Evolutionary conservation across 2,329 filamentous ascomycete genomes (phyloP), one percentile per base, ranked within the genome.

Genomic region (Sporothrix sp.): DNA sequence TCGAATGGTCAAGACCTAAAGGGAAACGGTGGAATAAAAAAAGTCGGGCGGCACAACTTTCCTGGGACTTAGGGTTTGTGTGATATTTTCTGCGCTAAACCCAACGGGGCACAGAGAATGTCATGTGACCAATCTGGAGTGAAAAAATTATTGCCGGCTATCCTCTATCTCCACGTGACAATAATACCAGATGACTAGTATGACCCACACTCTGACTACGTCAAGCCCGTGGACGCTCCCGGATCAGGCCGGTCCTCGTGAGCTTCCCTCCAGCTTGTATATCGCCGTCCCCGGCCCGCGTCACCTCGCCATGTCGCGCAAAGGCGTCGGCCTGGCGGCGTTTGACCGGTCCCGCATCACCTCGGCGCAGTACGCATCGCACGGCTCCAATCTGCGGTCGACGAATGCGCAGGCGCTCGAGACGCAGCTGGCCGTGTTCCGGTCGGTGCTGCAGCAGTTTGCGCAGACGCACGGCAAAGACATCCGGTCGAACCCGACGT

Each of bases 401-500:
- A 82, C 81, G 59, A 91, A 97, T 68, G 81, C 88, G 43, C 79
- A 83, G 58, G 91, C 90, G 16, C 82, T 98, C 59, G 84, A 88
- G 61, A 95, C 89, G 33, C 93, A 98, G 65, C 84, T 98, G 55
- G 84, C 89, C 58, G 90, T 97, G 62, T 98, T 98, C 75, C 89
- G 95, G 63, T 93, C 88, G 16, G 78, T 96, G 10, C 81, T 98
- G 6, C 89, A 96, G 70, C 89, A 94, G 67, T 98, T 98, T 68
- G 88, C 90, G 39, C 78, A 91, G 62, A 95, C 91, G 45, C 93
- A 98, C 74, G 87, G 85, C 59, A 89, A 90, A 63, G 93, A 95
- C 61, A 98, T 98, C 54, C 90, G 91, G 56, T 95, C 89, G 2
- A 90, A 97, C 65, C 93, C 93, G 6, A 84, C 81, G 8, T 98